A percentile compares a stretch with the other conserved stretches of the same genome.
phyloP scores from a whole-genome alignment of 495 filamentous ascomycete genomes.

The Achaetomiella virescens region DNA sequence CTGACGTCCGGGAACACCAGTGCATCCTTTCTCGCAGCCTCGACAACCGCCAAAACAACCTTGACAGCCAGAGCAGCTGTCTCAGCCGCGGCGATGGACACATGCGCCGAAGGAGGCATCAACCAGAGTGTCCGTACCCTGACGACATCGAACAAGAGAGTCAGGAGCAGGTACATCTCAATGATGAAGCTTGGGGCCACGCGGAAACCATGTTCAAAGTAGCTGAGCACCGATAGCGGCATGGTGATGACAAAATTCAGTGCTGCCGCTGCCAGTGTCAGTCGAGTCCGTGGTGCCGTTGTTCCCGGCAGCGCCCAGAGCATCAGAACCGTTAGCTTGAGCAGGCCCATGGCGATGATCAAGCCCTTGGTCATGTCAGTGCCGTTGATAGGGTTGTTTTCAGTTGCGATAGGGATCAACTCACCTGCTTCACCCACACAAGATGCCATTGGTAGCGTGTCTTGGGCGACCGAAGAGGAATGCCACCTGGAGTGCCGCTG shows the following conservation, averaged over 20 bases:
- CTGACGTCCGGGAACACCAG: neutral
- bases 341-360: neutral
- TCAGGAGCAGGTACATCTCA: constrained; percentile 4
- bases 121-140: constrained; percentile 5
- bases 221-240: constrained; percentile 1
- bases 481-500: neutral
- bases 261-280: constrained; percentile 7
- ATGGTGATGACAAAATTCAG: constrained; percentile 1
- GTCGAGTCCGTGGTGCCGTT: constrained; percentile 1
- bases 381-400: no score
- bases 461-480: constrained; percentile 4
- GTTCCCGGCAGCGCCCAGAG: constrained; percentile 6
- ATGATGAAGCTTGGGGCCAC: constrained; percentile 6
- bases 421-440: neutral
- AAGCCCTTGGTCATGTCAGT: neutral
- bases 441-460: constrained; percentile 2
- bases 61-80: neutral
- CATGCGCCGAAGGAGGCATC: neutral
- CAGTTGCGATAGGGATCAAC: neutral
- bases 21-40: constrained; percentile 1
- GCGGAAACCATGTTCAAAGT: constrained; percentile 8
- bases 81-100: neutral
- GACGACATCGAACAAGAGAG: neutral
- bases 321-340: constrained; percentile 6
- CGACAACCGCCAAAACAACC: neutral